Conservation (phyloP, 2,329 filamentous ascomycete species). For the Daldinia eschscholtzii region DNA sequence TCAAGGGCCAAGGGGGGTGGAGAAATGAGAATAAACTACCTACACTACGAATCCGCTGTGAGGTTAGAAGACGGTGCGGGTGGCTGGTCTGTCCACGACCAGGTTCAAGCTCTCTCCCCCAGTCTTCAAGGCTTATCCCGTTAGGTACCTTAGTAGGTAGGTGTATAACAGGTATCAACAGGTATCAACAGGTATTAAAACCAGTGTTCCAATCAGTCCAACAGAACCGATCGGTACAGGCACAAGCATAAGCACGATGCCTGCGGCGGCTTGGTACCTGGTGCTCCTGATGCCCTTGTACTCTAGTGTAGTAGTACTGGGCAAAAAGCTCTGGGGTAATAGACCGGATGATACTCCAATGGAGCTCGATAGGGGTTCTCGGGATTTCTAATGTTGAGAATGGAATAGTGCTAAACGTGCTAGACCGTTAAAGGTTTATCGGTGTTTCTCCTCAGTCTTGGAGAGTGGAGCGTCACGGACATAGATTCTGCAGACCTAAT, state of each 20-base stretch:
- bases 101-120: slow-evolving; percentile 1
- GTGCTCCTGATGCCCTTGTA: slow-evolving; percentile 4
- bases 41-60: background rate
- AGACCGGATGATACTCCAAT: slow-evolving; percentile 28
- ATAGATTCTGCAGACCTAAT: slow-evolving; percentile 38
- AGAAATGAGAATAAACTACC: slow-evolving; percentile 17
- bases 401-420: slow-evolving; percentile 8
- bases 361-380: slow-evolving; percentile 36
- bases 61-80: slow-evolving; percentile 13
- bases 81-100: slow-evolving; percentile 25
- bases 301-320: slow-evolving; percentile 1
- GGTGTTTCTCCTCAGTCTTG: slow-evolving; percentile 24
- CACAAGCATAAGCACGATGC: background rate
- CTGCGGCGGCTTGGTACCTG: slow-evolving; percentile 9
- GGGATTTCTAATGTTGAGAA: slow-evolving; percentile 23
- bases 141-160: background rate
- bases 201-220: background rate
- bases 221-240: background rate
- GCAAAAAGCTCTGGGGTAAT: slow-evolving; percentile 30
- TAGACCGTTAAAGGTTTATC: slow-evolving; percentile 28
- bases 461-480: slow-evolving; percentile 22
- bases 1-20: slow-evolving; percentile 24
- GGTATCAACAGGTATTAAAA: background rate
- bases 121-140: background rate
- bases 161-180: background rate